These are phyloP conservation scores for Pythium guiyangense DNA, from an alignment of 352 stramenopile species.

Conservation along the genomic window DNA sequence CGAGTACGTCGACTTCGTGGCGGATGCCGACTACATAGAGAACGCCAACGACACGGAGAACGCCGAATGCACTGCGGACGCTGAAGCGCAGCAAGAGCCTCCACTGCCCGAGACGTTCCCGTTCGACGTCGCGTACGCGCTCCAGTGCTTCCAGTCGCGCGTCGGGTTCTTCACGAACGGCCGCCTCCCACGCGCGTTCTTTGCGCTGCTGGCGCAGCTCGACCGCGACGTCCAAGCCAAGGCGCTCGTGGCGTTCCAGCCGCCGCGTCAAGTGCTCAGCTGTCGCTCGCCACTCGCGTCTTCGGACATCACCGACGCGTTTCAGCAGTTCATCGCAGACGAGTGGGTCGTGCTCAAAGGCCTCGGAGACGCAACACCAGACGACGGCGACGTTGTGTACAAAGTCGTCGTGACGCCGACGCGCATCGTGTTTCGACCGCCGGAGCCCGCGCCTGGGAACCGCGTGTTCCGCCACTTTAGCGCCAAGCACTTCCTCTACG, in stretches of 20 bases:
- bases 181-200: constrained; percentile 31
- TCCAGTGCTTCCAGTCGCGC: constrained; percentile 46
- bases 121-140: constrained; percentile 38
- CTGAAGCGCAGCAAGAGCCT: not conserved
- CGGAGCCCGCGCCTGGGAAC: constrained; percentile 46
- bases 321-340: constrained; percentile 28
- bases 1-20: too few relatives aligned
- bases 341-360: constrained; percentile 25
- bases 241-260: constrained; percentile 34
- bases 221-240: constrained; percentile 35
- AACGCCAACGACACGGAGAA: too few relatives aligned
- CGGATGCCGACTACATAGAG: too few relatives aligned
- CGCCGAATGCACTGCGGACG: too few relatives aligned
- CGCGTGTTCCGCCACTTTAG: constrained; percentile 69
- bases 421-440: constrained; percentile 55
- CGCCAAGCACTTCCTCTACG: constrained; percentile 73
- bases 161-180: constrained; percentile 46
- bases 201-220: constrained; percentile 24
- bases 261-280: constrained; percentile 20
- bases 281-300: constrained; percentile 19
- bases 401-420: constrained; percentile 69
- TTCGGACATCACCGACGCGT: constrained; percentile 30
- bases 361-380: not conserved
- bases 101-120: constrained; percentile 3
- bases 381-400: constrained; percentile 29